These are phyloP conservation scores for Pichia deserticola DNA, from an alignment of 805 yeast genomes.

Conservation along the genomic window DNA sequence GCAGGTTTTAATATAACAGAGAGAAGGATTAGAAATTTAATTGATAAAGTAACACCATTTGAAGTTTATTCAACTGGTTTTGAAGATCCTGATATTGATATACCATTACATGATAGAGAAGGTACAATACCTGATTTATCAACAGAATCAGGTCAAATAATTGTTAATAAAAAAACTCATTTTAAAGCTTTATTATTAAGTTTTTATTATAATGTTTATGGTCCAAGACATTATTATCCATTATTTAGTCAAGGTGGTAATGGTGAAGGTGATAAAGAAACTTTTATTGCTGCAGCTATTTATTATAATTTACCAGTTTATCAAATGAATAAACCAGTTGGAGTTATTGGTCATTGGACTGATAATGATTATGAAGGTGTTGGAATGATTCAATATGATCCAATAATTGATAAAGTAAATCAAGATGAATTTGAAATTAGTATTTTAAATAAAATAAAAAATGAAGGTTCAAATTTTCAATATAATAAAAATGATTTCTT, in stretches of 20 bases:
- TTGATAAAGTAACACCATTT: conserved; percentile 25
- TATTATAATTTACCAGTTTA: conserved; percentile 37
- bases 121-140: conserved; percentile 49
- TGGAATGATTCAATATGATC: conserved; percentile 51
- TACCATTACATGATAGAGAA: conserved; percentile 44
- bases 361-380: conserved; percentile 37
- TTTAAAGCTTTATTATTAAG: conserved; percentile 40
- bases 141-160: conserved; percentile 50
- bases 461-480: not conserved
- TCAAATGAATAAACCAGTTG: conserved; percentile 43
- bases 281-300: conserved; percentile 47
- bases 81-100: conserved; percentile 13
- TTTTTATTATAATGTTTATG: conserved; percentile 46
- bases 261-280: conserved; percentile 57
- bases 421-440: conserved; percentile 14
- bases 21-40: conserved; percentile 25
- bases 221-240: conserved; percentile 41
- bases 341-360: conserved; percentile 41
- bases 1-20: conserved; percentile 32
- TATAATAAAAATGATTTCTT: conserved; percentile 14
- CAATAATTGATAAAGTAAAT: conserved; percentile 33
- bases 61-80: conserved; percentile 11
- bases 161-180: conserved; percentile 43
- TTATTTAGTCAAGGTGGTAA: conserved; percentile 38
- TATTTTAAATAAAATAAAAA: conserved; percentile 6